A percentile compares a stretch with the other conserved stretches of the same genome.
Conservation (phyloP, 148 eudicot genomes). For the Chenopodium album region DNA sequence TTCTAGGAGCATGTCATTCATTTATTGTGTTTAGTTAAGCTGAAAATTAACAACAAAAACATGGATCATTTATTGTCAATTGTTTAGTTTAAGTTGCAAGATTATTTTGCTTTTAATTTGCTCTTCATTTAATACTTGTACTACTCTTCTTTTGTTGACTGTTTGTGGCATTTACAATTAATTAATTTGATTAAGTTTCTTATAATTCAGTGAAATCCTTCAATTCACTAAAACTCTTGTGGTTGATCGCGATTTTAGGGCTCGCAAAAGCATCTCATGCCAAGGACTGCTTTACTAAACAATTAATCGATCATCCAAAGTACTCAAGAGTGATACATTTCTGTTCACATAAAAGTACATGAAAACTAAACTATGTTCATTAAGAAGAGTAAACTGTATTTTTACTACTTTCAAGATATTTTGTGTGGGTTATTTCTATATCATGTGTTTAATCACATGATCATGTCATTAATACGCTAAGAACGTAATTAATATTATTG, state of each 20-base stretch:
- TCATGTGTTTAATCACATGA: neutral
- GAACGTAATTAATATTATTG: neutral
- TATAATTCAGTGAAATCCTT: neutral
- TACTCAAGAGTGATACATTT: neutral
- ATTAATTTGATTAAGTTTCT: neutral
- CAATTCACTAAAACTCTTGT: neutral
- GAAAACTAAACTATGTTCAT: neutral
- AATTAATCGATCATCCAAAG: conserved; percentile 25
- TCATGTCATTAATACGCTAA: neutral
- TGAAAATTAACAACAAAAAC: too few relatives aligned
- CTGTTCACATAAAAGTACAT: conserved; percentile 20
- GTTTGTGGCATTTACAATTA: too few relatives aligned
- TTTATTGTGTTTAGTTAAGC: too few relatives aligned
- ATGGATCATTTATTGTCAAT: too few relatives aligned
- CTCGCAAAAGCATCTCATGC: conserved; percentile 39
- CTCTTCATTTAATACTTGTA: too few relatives aligned
- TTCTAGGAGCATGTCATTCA: too few relatives aligned
- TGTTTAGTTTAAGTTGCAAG: too few relatives aligned
- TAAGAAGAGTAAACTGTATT: neutral
- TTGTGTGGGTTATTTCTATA: conserved; percentile 8
- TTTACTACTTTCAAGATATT: conserved; percentile 3
- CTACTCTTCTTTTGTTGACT: too few relatives aligned
- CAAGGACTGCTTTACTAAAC: conserved; percentile 46
- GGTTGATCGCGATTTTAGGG: conserved; percentile 23
- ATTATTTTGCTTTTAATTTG: too few relatives aligned